phyloP scores from a whole-genome alignment of 2,329 filamentous ascomycete genomes.

The Cordyceps javanica region DNA sequence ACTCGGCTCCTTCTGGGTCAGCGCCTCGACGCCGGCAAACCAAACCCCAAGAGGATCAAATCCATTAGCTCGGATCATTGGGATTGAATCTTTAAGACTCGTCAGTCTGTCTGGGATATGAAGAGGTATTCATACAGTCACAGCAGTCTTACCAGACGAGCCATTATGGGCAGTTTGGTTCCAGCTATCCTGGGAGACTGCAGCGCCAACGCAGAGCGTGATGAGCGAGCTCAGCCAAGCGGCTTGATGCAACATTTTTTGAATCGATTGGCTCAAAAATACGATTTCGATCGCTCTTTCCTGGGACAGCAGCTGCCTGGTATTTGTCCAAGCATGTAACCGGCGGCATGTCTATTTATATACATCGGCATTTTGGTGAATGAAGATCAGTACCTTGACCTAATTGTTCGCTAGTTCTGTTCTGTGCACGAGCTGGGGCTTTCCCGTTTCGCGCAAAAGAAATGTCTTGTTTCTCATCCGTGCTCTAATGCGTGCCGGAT shows the following conservation, averaged over 20 bases:
- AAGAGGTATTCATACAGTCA: too few relatives aligned
- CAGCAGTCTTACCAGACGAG: not conserved
- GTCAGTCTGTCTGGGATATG: not conserved
- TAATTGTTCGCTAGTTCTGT: too few relatives aligned
- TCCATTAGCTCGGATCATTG: conserved; percentile 46
- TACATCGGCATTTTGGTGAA: too few relatives aligned
- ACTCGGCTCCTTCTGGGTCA: conserved; percentile 47
- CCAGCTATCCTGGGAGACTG: not conserved
- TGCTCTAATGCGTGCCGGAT: not conserved
- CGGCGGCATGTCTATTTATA: too few relatives aligned
- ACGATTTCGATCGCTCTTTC: too few relatives aligned
- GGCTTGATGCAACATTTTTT: not conserved
- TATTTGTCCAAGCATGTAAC: too few relatives aligned
- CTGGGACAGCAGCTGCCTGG: too few relatives aligned
- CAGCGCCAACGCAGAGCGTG: not conserved
- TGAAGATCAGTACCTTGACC: too few relatives aligned
- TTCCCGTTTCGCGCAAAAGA: too few relatives aligned
- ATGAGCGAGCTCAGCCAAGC: not conserved
- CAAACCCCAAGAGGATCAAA: conserved; percentile 39
- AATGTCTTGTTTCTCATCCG: too few relatives aligned
- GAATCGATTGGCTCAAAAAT: too few relatives aligned
- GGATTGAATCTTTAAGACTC: conserved; percentile 23
- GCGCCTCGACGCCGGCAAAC: conserved; percentile 59
- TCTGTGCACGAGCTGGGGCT: too few relatives aligned
- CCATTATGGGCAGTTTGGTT: not conserved